Evolutionary conservation across 106 monocot species (phyloP).

Genomic region (Alisma plantagoaquatica): DNA sequence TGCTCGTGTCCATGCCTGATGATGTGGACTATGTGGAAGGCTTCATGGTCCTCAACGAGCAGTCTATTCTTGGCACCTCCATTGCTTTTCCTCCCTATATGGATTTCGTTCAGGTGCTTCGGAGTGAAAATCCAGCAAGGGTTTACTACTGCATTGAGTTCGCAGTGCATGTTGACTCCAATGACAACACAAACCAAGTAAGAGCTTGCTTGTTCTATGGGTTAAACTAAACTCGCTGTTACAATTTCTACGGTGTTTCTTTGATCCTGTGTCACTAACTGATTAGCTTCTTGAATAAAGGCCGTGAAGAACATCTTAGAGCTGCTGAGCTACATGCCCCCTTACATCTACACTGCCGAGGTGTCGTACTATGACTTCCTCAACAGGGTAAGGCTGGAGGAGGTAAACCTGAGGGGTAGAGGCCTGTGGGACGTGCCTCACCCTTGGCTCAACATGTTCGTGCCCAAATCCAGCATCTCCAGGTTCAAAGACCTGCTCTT

Average conservation of each 20-base stretch:
- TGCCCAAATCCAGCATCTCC: conserved; percentile 40
- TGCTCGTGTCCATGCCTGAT: conserved; percentile 17
- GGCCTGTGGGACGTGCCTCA: conserved; percentile 85
- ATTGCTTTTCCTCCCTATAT: conserved; percentile 45
- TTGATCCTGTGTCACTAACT: too few species aligned
- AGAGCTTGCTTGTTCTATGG: too few species aligned
- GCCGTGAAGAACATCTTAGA: conserved; percentile 21
- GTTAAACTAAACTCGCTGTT: too few species aligned
- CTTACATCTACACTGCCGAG: conserved; percentile 37
- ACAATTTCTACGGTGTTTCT: too few species aligned
- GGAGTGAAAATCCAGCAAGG: conserved; percentile 19
- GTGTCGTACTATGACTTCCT: conserved; percentile 79
- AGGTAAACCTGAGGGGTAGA: conserved; percentile 32
- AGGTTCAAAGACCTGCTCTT: conserved; percentile 54
- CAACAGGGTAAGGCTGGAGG: conserved; percentile 61
- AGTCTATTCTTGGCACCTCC: conserved; percentile 59
- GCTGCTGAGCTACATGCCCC: conserved; percentile 27
- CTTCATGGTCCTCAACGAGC: conserved; percentile 58
- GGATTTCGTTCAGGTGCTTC: conserved; percentile 28
- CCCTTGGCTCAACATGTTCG: conserved; percentile 84
- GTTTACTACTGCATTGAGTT: conserved; percentile 76
- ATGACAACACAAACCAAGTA: too few species aligned
- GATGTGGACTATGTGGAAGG: conserved; percentile 67
- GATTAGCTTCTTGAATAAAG: too few species aligned
- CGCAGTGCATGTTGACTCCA: conserved; percentile 52